Conservation (phyloP, 805 yeast genomes). For the Wickerhamomyces sydowiorum region DNA sequence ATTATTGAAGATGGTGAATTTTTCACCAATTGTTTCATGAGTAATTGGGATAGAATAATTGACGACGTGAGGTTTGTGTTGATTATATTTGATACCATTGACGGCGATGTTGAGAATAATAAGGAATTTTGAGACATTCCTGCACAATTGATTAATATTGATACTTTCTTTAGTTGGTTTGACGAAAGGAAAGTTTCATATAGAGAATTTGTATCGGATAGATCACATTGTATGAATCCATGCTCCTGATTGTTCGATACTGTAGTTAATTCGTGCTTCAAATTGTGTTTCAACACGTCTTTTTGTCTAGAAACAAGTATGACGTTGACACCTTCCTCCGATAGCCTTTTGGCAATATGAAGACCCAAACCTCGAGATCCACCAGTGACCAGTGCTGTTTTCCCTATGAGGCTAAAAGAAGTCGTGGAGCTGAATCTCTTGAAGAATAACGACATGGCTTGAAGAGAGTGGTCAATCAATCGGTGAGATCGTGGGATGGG, state of each 20-base stretch:
- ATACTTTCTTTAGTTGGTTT: slow-evolving; percentile 10
- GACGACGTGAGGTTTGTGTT: slow-evolving; percentile 57
- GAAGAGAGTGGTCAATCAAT: neutral
- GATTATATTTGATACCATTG: slow-evolving; percentile 40
- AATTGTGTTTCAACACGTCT: slow-evolving; percentile 25
- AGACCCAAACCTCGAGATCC: slow-evolving; percentile 67
- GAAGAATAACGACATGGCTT: slow-evolving; percentile 4
- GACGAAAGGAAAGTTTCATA: slow-evolving; percentile 6
- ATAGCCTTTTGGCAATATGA: slow-evolving; percentile 44
- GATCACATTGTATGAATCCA: slow-evolving; percentile 12
- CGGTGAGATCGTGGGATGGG: no score
- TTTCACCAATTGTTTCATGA: slow-evolving; percentile 46
- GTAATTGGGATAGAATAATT: slow-evolving; percentile 48
- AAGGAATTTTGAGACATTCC: slow-evolving; percentile 58
- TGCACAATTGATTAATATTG: slow-evolving; percentile 36
- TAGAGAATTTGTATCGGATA: slow-evolving; percentile 8
- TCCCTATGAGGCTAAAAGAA: slow-evolving; percentile 12
- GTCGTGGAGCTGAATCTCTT: neutral
- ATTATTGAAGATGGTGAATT: slow-evolving; percentile 36
- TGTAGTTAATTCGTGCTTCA: slow-evolving; percentile 7
- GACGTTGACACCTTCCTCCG: slow-evolving; percentile 45
- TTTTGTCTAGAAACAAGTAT: slow-evolving; percentile 47
- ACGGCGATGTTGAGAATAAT: slow-evolving; percentile 34
- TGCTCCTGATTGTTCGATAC: slow-evolving; percentile 12
- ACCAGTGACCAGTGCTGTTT: slow-evolving; percentile 57